These are phyloP conservation scores for Cicer judaicum DNA, from an alignment of 306 rosid genomes.

Conservation along the genomic window DNA sequence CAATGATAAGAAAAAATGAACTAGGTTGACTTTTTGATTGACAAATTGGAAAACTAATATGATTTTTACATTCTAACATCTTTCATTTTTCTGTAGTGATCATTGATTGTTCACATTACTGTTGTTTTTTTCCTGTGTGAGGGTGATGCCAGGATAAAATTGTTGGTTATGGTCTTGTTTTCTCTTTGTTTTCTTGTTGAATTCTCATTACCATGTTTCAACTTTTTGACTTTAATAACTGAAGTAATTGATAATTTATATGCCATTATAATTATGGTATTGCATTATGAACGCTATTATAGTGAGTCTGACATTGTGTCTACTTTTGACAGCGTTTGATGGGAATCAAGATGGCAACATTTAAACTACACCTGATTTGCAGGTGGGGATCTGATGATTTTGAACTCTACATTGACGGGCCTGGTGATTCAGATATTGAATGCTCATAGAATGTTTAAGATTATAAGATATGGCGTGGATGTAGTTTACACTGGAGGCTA, in stretches of 20 bases:
- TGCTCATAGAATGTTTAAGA: conserved; percentile 42
- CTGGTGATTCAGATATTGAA: conserved; percentile 79
- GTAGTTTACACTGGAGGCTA: conserved; percentile 15
- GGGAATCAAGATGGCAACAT: conserved; percentile 81
- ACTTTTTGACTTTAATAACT: background rate
- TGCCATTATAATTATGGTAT: background rate
- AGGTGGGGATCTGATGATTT: conserved; percentile 84
- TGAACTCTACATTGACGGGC: conserved; percentile 68
- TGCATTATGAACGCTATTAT: background rate
- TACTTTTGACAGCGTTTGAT: conserved; percentile 69
- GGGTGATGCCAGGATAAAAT: background rate
- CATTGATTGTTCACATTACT: background rate
- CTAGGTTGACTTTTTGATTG: background rate
- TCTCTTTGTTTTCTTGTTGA: conserved; percentile 12
- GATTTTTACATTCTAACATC: background rate
- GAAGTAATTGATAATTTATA: background rate
- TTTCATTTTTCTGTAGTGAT: background rate
- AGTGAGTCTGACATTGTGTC: background rate
- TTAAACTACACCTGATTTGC: conserved; percentile 75
- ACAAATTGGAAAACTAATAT: background rate
- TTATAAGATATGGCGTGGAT: background rate
- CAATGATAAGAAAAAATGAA: background rate
- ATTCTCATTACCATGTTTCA: background rate
- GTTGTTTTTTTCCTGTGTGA: background rate
- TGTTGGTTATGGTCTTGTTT: conserved; percentile 27